These are phyloP conservation scores for Aspergillus fumigatiaffinis DNA, from an alignment of 2,329 filamentous ascomycete genomes.

Conservation along the genomic window DNA sequence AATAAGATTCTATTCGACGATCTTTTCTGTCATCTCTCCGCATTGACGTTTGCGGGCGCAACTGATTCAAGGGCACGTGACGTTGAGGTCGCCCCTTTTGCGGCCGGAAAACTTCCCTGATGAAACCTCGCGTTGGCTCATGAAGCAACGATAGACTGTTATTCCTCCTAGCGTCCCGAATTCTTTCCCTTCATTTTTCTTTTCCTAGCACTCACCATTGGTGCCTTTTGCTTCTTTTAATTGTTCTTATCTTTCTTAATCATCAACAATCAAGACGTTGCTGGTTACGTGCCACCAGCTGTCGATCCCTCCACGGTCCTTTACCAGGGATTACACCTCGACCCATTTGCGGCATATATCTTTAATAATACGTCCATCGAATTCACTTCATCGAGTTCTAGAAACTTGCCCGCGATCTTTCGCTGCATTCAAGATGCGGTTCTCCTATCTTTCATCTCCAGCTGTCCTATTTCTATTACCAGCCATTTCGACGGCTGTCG, in stretches of 20 bases:
- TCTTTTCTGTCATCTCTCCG: neutral
- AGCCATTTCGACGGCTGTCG: conserved; percentile 26
- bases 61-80: neutral
- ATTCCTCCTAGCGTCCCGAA: neutral
- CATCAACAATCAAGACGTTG: neutral
- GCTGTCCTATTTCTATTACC: conserved; percentile 35
- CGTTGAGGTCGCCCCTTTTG: neutral
- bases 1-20: neutral
- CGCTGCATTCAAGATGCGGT: conserved; percentile 27
- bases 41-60: neutral
- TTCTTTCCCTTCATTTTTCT: neutral
- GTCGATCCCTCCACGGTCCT: neutral
- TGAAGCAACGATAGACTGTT: neutral
- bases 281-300: neutral
- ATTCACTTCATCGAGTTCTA: neutral
- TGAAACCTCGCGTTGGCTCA: neutral
- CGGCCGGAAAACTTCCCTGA: neutral
- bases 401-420: neutral
- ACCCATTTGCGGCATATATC: neutral
- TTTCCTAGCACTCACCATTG: neutral
- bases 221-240: neutral
- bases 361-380: neutral
- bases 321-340: neutral
- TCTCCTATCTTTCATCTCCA: conserved; percentile 25
- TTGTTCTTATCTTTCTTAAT: neutral